Percentiles rank a stretch among this genome's conserved stretches.
Evolutionary conservation across 768 basidiomycete genomes (phyloP).

Genomic region (Piloderma croceum): DNA sequence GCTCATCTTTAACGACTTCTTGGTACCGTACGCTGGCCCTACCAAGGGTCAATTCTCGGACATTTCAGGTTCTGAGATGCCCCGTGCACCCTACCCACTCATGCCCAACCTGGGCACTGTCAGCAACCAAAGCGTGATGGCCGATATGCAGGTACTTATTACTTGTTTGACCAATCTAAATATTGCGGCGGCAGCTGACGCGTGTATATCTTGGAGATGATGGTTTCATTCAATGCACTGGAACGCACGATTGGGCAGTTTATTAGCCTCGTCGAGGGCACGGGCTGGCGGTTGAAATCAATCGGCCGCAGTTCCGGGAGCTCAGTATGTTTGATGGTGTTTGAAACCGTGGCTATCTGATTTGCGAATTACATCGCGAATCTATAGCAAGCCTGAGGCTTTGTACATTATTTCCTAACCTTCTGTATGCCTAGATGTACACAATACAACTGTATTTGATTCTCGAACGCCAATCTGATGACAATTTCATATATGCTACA

Average conservation of each 20-base stretch:
- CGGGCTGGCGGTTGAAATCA: background rate
- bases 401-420: too few relatives aligned
- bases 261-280: background rate
- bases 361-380: too few relatives aligned
- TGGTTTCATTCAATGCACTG: background rate
- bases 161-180: background rate
- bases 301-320: too few relatives aligned
- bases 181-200: too few relatives aligned
- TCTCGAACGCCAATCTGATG: too few relatives aligned
- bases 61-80: background rate
- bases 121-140: background rate
- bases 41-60: slow-evolving; percentile 6
- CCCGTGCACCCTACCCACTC: slow-evolving; percentile 12
- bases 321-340: too few relatives aligned
- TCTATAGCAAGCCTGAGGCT: too few relatives aligned
- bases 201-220: too few relatives aligned
- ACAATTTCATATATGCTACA: too few relatives aligned
- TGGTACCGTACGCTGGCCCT: slow-evolving; percentile 14
- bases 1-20: slow-evolving; percentile 21
- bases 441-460: too few relatives aligned
- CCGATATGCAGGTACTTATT: background rate
- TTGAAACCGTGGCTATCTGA: too few relatives aligned
- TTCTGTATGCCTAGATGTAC: too few relatives aligned
- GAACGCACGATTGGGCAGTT: background rate
- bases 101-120: slow-evolving; percentile 17